Evolutionary conservation across 1,284 basidiomycete species (phyloP), one percentile per base, ranked within the genome.

Genomic region (Rhizoctonia solani): DNA sequence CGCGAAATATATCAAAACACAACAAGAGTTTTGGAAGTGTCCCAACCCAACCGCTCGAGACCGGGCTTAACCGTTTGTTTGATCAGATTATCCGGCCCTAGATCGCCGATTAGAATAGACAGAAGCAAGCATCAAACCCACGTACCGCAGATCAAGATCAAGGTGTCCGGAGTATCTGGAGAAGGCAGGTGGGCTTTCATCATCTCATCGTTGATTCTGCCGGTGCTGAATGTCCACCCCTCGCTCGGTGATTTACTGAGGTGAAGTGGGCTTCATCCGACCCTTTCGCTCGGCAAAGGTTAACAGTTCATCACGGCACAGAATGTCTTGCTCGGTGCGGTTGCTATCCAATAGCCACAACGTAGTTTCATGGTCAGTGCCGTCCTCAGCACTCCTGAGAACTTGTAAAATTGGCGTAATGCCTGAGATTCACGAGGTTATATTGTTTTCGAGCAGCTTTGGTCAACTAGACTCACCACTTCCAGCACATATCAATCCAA

Each of bases 401-500:
- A 85, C 79, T 72, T 85, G 83, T 0, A 84, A 73, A 47, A 86
- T 85, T 0, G 87, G 86, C 0, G 86, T 86, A 68, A 88, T 83
- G 16, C 85, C 86, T 80, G 37, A 3, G 6, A 47, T 44, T 8
- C 8, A 6, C 41, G n/a, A 19, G 16, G 29, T 25, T 19, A 5
- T 27, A 21, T 1, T 11, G n/a, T 11, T 19, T 29, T n/a, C 4
- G 11, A 42, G 49, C 16, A 25, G 25, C 8, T 6, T 52, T 34
- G 13, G 67, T 37, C 30, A 44, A 34, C n/a, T 29, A 1, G 29
- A 71, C 76, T 6, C 54, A 80, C 81, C 82, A 47, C 81, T 84
- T 9, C 87, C 87, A 8, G 80, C 87, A 68, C 83, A 86, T 42
- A 88, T 79, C 79, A 88, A 79, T 1, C 83, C 85, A 14, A 89